Conservation (phyloP, 2,329 filamentous ascomycete genomes). For the Paramyrothecium roridum region DNA sequence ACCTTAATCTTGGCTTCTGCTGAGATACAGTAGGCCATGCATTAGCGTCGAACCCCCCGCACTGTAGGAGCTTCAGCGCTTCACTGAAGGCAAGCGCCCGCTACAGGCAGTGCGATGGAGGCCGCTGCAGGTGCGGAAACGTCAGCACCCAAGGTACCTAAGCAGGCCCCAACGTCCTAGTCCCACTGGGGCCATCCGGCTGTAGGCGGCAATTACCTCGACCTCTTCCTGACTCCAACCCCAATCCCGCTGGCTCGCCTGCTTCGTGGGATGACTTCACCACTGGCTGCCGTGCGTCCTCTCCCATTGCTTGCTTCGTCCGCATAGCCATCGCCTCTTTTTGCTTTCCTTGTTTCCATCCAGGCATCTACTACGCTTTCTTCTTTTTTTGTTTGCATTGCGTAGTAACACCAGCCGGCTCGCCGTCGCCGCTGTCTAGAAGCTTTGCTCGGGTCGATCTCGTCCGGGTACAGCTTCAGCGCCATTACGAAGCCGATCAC, state of each 20-base stretch:
- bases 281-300: conserved; percentile 19
- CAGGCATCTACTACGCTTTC: background rate
- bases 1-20: too few species aligned
- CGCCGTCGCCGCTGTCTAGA: background rate
- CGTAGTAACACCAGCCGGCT: background rate
- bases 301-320: conserved; percentile 16
- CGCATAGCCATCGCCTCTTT: background rate
- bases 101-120: too few species aligned
- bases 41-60: background rate
- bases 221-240: conserved; percentile 6
- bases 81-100: background rate
- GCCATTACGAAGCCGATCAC: background rate
- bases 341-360: background rate
- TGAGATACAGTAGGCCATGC: too few species aligned
- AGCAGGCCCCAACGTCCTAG: too few species aligned
- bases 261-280: conserved; percentile 26
- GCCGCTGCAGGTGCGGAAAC: too few species aligned
- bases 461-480: background rate
- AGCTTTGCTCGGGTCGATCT: background rate
- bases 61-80: background rate
- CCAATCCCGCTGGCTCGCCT: background rate
- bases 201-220: conserved; percentile 16
- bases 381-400: background rate
- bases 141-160: too few species aligned
- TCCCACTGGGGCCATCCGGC: too few species aligned